Evolutionary conservation across 306 rosid species (phyloP).

Genomic region (Acacia melanoxylon): DNA sequence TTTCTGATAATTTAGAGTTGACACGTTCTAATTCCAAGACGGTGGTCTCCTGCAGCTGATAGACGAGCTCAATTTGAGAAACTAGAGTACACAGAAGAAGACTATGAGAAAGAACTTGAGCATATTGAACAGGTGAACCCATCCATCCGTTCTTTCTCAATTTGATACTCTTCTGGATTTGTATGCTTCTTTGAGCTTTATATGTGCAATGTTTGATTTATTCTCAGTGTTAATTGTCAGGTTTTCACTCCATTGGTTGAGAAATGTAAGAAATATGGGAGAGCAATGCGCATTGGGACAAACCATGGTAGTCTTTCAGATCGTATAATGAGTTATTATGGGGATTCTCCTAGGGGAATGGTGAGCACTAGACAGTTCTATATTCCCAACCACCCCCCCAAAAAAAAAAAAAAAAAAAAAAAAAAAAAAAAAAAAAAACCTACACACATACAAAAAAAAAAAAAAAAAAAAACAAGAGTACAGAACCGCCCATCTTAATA

Average conservation of each 20-base stretch:
- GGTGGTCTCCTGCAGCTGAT: slow-evolving; percentile 69
- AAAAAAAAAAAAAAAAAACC: too few relatives aligned
- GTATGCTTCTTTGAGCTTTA: not conserved
- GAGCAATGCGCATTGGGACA: slow-evolving; percentile 99
- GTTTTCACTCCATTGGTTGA: slow-evolving; percentile 95
- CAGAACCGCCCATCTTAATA: slow-evolving; percentile 18
- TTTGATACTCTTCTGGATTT: not conserved
- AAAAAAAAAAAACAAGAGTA: not conserved
- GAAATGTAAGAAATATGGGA: slow-evolving; percentile 95
- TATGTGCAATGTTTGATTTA: slow-evolving; percentile 22
- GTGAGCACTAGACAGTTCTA: slow-evolving; percentile 54
- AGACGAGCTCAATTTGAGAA: slow-evolving; percentile 95
- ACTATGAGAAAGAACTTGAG: slow-evolving; percentile 96
- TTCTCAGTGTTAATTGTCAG: slow-evolving; percentile 39
- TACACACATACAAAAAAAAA: too few relatives aligned
- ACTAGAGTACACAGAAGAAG: slow-evolving; percentile 88
- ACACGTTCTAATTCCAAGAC: slow-evolving; percentile 32
- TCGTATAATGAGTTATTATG: slow-evolving; percentile 99
- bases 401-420: too few relatives aligned
- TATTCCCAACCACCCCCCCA: not conserved
- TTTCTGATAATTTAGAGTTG: not conserved
- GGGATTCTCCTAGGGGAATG: slow-evolving; percentile 99
- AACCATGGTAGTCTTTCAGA: slow-evolving; percentile 99
- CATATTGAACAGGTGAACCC: slow-evolving; percentile 84
- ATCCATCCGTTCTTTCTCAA: slow-evolving; percentile 9